phyloP scores from a whole-genome alignment of 2,329 filamentous ascomycete species.

The Colletotrichum spaethianum region DNA sequence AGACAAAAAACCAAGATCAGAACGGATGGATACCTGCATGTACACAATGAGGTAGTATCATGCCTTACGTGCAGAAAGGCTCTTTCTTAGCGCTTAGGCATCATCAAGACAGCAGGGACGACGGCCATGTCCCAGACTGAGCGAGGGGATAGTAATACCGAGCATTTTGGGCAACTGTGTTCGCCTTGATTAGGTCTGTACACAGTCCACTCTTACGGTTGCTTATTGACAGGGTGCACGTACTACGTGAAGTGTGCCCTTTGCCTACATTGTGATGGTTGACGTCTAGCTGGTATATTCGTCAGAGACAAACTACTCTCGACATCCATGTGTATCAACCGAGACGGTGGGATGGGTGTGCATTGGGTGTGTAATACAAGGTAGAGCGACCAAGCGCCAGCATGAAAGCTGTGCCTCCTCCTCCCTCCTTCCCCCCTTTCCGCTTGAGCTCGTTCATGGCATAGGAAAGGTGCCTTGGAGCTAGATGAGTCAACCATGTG shows the following conservation, averaged over 20 bases:
- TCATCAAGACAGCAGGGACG: background rate
- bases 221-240: background rate
- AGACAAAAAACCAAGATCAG: background rate
- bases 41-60: background rate
- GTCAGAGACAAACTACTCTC: background rate
- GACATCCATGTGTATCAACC: background rate
- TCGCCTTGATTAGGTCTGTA: background rate
- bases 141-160: background rate
- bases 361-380: background rate
- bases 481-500: background rate
- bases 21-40: background rate
- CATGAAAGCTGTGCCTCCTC: background rate
- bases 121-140: background rate
- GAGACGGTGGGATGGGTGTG: background rate
- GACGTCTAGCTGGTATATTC: background rate
- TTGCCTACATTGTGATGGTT: background rate
- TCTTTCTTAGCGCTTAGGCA: background rate
- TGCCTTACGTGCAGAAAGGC: conserved; percentile 1
- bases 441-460: background rate
- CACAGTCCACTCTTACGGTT: background rate
- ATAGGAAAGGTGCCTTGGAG: background rate
- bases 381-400: background rate
- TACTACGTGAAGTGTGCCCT: background rate
- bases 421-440: background rate
- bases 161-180: background rate